Conservation (phyloP, 169 alveolate genomes). For the Cryptosporidium muris region DNA sequence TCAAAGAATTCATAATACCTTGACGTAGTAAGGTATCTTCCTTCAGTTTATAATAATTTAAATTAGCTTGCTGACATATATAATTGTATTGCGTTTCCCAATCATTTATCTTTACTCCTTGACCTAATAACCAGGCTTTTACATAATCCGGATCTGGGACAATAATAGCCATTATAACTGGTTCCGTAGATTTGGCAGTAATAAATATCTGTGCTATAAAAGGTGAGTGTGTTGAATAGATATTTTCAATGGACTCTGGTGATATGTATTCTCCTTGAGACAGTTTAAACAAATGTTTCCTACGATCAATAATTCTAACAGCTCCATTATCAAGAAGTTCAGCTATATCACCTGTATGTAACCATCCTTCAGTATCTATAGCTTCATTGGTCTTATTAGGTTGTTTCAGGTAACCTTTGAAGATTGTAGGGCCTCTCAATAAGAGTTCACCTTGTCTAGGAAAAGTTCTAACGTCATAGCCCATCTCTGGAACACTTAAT, state of each 20-base stretch:
- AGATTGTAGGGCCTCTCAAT: conserved; percentile 85
- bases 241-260: conserved; percentile 92
- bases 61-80: conserved; percentile 66
- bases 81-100: conserved; percentile 56
- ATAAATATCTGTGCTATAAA: conserved; percentile 76
- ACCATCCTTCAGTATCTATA: conserved; percentile 90
- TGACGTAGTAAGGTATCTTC: conserved; percentile 42
- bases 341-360: conserved; percentile 92
- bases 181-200: conserved; percentile 77
- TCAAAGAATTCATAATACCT: conserved; percentile 62
- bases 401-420: conserved; percentile 87
- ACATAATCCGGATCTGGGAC: conserved; percentile 73
- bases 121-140: conserved; percentile 34
- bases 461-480: conserved; percentile 80
- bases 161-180: conserved; percentile 74
- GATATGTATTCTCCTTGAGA: conserved; percentile 96
- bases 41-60: conserved; percentile 4
- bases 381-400: conserved; percentile 86
- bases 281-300: conserved; percentile 91
- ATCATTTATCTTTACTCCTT: background rate
- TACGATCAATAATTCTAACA: conserved; percentile 92
- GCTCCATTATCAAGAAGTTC: conserved; percentile 83
- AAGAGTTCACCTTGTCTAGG: conserved; percentile 93
- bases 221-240: conserved; percentile 78
- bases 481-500: conserved; percentile 92